Evolutionary conservation across 176 grass and related monocot species (phyloP), one percentile per base, ranked within the genome.

Genomic region (Alloteropsis semialata): DNA sequence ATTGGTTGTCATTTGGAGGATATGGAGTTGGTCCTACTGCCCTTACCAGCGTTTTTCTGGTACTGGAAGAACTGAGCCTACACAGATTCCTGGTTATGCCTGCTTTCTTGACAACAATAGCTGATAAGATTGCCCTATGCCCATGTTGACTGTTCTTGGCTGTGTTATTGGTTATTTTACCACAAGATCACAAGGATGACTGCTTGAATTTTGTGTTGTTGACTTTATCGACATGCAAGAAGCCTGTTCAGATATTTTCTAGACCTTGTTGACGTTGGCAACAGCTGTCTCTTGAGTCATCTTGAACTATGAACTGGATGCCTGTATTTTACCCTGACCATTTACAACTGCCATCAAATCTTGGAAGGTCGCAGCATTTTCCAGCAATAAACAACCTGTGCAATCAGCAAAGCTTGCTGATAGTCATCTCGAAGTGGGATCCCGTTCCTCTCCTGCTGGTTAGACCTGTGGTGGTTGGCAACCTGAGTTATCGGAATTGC

Each of bases 81-180:
- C 65, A 86, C 51, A 39, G 53, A 57, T 58, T 17, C 67, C 15
- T 66, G n/a, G 6, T 74, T 75, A 50, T 61, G 6, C 17, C 59
- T 68, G 41, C 44, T 57, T 68, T 29, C 55, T 12, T 65, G 82
- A 72, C 72, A 85, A 9, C 53, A 38, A 24, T 24, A 77, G 34
- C 22, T 74, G 50, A 28, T 19, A 55, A 45, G 43, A 27, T 18
- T 79, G 25, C 10, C 5, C 33, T 21, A 12, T 76, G 34, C 14
- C 15, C 27, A 43, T 56, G 22, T 14, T n/a, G 11, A 38, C 53
- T 76, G 19, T 45, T 36, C 10, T 63, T 63, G 28, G 2, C 22
- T 51, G 10, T 76, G 43, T 33, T 33, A 16, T 18, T 64, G 5
- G 10, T 45, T 66, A 22, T 22, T 51, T 65, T 55, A 37, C 45